Evolutionary conservation across 495 filamentous ascomycete genomes (phyloP), one percentile per base, ranked within the genome.

Genomic region (Aspergillus haitiensis): DNA sequence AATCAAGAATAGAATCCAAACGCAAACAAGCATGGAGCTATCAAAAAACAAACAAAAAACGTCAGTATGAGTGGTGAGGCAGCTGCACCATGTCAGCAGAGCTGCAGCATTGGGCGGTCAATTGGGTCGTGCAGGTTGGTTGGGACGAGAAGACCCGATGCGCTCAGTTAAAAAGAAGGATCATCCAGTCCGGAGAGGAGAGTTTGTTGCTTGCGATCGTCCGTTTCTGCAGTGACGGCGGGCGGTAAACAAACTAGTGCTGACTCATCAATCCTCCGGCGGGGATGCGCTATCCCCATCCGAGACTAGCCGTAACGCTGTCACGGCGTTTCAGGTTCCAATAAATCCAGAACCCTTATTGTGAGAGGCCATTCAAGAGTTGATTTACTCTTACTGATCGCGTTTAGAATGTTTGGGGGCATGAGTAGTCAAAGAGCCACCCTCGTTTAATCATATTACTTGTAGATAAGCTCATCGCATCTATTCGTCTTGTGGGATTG

Each of bases 211-310:
- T 49, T 49, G 39, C 33, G 32, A 35, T 21, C 46, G 16, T 11
- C 45, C 58, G 73, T 78, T 76, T 72, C 72, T 71, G 66, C 56
- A 78, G 73, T 61, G 72, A 78, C 75, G 52, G 58, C 65, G 56
- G 60, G 59, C 60, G 58, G 68, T 78, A 76, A 78, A 78, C 70
- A 78, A 75, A 68, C 60, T 50, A 27, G n/a, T 59, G 72, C 67
- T 67, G 72, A 72, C 70, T 69, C 66, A 51, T 40, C 65, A 35
- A 35, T 11, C 12, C 16, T 10, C 35, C 34, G 44, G 55, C 52
- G 59, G 59, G 53, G 54, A 34, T 5, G 34, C 51, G 35, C 56
- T 61, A 62, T 15, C 12, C 68, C 62, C 0, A 7, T n/a, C 52
- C 12, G 11, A 61, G 66, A 55, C 58, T 68, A 66, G 67, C n/a